These are phyloP conservation scores for Pyricularia pennisetigena DNA, from an alignment of 2,329 filamentous ascomycete species.

Conservation along the genomic window DNA sequence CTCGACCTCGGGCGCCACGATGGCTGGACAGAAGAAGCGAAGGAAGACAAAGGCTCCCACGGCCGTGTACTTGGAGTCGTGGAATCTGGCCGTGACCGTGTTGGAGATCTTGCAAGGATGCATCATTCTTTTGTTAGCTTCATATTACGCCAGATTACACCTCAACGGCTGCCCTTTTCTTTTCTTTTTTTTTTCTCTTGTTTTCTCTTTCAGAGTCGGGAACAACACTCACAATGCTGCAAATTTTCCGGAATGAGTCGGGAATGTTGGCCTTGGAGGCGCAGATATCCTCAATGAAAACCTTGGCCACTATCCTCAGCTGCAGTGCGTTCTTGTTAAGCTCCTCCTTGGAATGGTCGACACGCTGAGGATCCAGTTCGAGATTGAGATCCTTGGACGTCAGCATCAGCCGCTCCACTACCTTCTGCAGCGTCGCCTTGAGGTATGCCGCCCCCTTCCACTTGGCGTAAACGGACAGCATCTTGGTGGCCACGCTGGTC, in stretches of 20 bases:
- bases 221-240: slow-evolving; percentile 44
- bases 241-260: slow-evolving; percentile 55
- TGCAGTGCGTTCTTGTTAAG: slow-evolving; percentile 57
- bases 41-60: slow-evolving; percentile 64
- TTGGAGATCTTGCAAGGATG: slow-evolving; percentile 39
- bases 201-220: too few species aligned
- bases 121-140: not conserved
- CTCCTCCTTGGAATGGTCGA: slow-evolving; percentile 45
- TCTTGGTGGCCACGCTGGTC: slow-evolving; percentile 63
- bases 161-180: not conserved
- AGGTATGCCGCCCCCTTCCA: slow-evolving; percentile 60
- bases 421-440: slow-evolving; percentile 54
- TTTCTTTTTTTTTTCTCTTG: not conserved
- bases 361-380: slow-evolving; percentile 55
- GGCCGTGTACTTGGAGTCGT: slow-evolving; percentile 61
- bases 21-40: slow-evolving; percentile 63
- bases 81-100: slow-evolving; percentile 54
- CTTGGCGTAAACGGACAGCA: slow-evolving; percentile 61
- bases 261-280: slow-evolving; percentile 53
- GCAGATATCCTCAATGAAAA: slow-evolving; percentile 63
- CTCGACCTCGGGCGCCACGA: slow-evolving; percentile 59
- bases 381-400: slow-evolving; percentile 59
- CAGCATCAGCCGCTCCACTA: slow-evolving; percentile 55
- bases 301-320: slow-evolving; percentile 56
- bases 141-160: not conserved